phyloP scores from a whole-genome alignment of 169 alveolate genomes.

The Cryptosporidium ryanae region DNA sequence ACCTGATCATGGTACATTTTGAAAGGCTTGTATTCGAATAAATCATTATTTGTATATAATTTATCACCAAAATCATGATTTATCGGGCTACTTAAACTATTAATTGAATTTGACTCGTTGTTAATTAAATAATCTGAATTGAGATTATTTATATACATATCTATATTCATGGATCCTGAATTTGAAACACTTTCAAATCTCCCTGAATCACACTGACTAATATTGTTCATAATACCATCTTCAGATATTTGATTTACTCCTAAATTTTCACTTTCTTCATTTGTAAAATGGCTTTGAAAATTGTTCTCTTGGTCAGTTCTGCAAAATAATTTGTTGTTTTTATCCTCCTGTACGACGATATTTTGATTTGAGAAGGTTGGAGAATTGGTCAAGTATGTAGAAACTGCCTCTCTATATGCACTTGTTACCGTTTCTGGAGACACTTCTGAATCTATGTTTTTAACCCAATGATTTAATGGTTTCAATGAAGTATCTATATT shows the following conservation, averaged over 20 bases:
- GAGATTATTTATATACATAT: constrained; percentile 29
- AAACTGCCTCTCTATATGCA: constrained; percentile 73
- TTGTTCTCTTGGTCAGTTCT: no score
- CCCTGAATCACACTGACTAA: no score
- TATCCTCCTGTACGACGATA: not conserved
- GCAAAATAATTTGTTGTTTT: no score
- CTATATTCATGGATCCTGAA: not conserved
- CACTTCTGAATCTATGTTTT: constrained; percentile 41
- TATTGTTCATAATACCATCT: not conserved
- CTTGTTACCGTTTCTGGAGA: constrained; percentile 65
- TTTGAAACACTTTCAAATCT: not conserved
- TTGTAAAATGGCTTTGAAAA: not conserved
- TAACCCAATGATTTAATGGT: constrained; percentile 68
- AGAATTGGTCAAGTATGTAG: constrained; percentile 61
- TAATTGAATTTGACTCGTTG: not conserved
- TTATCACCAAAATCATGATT: constrained; percentile 5
- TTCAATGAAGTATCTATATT: constrained; percentile 27
- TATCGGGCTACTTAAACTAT: not conserved
- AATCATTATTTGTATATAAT: not conserved
- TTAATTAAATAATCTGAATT: constrained; percentile 3
- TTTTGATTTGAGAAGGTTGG: constrained; percentile 17
- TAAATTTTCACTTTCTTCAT: not conserved
- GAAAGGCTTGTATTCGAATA: constrained; percentile 51
- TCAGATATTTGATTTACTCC: not conserved
- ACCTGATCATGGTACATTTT: constrained; percentile 55